These are phyloP conservation scores for Pharus latifolius DNA, from an alignment of 176 grass and related monocot species.

Conservation along the genomic window DNA sequence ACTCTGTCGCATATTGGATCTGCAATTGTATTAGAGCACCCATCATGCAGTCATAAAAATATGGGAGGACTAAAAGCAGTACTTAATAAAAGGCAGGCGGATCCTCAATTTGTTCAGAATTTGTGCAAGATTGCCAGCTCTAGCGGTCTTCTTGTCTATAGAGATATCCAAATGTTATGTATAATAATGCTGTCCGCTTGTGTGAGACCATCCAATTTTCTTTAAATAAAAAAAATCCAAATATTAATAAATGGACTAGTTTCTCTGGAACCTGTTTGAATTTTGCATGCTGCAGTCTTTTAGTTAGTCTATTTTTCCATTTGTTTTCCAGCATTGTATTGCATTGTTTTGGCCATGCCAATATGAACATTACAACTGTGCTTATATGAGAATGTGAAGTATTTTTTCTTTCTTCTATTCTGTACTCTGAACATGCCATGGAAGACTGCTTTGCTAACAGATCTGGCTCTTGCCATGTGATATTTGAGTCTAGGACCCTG, in stretches of 20 bases:
- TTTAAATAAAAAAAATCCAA: neutral
- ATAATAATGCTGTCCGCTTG: neutral
- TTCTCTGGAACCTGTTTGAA: neutral
- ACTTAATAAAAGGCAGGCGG: slow-evolving; percentile 2
- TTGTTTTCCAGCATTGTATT: too few relatives aligned
- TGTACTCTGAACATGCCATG: too few relatives aligned
- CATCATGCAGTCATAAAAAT: neutral
- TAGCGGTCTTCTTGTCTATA: neutral
- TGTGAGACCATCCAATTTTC: neutral
- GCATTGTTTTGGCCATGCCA: neutral
- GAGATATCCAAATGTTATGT: neutral
- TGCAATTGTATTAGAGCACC: neutral
- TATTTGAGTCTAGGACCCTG: too few relatives aligned
- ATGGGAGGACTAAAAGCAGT: neutral
- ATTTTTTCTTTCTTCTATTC: too few relatives aligned
- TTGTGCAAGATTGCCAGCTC: neutral
- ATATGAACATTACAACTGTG: neutral
- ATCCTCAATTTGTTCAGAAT: neutral
- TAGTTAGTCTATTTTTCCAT: neutral
- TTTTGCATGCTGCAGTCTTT: neutral
- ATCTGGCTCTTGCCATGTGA: too few relatives aligned
- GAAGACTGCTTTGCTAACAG: too few relatives aligned
- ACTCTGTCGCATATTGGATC: neutral
- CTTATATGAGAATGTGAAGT: neutral
- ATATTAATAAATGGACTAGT: neutral